phyloP scores from a whole-genome alignment of 352 stramenopile species.

The Globisporangium recalcitrans region DNA sequence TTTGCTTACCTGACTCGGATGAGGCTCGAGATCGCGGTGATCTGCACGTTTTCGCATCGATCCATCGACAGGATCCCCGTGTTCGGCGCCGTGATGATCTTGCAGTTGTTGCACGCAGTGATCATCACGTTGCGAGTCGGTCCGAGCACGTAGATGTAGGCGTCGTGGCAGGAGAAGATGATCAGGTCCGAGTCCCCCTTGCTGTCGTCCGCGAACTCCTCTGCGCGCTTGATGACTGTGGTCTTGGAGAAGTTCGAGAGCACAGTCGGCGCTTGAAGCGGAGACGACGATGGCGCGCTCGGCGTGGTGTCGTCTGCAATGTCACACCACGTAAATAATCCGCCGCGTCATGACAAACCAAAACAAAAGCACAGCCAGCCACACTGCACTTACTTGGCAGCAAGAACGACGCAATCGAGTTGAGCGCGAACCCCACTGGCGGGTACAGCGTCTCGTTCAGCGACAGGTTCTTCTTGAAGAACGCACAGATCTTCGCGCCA shows the following conservation, averaged over 20 bases:
- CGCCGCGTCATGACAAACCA: neutral
- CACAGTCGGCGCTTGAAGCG: constrained; percentile 33
- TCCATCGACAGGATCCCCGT: constrained; percentile 91
- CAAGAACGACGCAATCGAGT: constrained; percentile 15
- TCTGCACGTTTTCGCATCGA: constrained; percentile 91
- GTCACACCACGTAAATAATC: neutral
- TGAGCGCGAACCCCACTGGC: constrained; percentile 60
- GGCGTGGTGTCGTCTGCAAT: constrained; percentile 3
- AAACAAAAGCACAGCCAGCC: neutral
- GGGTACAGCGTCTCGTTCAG: constrained; percentile 82
- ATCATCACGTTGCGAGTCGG: constrained; percentile 92
- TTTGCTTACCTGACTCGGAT: constrained; percentile 70
- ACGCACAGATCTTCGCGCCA: constrained; percentile 56
- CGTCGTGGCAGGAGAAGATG: constrained; percentile 92
- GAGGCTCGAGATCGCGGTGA: constrained; percentile 84
- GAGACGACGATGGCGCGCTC: neutral
- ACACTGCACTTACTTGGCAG: constrained; percentile 11
- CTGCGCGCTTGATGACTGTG: constrained; percentile 72
- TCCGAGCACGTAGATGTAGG: constrained; percentile 93
- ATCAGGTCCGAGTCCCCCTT: constrained; percentile 51
- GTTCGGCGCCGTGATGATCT: constrained; percentile 93
- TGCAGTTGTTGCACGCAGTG: constrained; percentile 93
- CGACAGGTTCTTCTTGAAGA: constrained; percentile 70
- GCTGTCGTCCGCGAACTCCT: constrained; percentile 46
- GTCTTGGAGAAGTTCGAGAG: constrained; percentile 65